Conservation (phyloP, 164 flowering plant genomes). For the Umbilicus rupestris region DNA sequence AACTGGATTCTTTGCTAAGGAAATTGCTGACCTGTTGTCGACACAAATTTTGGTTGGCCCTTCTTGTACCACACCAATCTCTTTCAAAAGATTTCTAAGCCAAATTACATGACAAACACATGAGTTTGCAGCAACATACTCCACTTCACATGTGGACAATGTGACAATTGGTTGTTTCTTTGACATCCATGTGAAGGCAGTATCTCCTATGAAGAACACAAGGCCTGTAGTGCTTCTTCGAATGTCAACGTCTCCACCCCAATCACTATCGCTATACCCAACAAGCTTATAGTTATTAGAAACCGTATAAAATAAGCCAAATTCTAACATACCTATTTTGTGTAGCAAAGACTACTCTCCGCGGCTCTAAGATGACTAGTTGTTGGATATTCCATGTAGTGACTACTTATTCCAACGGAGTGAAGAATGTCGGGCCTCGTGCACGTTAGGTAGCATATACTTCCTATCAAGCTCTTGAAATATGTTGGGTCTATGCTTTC, state of each 20-base stretch:
- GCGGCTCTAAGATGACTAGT: neutral
- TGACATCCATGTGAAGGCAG: too few species aligned
- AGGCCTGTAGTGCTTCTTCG: too few species aligned
- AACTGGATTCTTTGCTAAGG: neutral
- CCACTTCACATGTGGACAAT: too few species aligned
- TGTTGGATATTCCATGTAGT: too few species aligned
- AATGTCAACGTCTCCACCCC: neutral
- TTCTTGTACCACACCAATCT: neutral
- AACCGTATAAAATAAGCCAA: neutral
- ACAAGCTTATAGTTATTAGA: too few species aligned
- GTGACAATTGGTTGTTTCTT: too few species aligned
- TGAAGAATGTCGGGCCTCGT: too few species aligned
- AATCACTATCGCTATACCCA: neutral
- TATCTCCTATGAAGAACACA: neutral
- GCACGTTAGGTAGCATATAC: constrained; percentile 1
- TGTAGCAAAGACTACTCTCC: neutral
- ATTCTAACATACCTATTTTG: neutral
- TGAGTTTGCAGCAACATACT: too few species aligned
- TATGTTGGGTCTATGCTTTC: neutral
- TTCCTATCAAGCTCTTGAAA: constrained; percentile 2
- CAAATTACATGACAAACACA: neutral
- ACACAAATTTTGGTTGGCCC: too few species aligned
- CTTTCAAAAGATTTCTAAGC: neutral
- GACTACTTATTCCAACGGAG: neutral
- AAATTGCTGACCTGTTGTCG: too few species aligned